Percentiles rank a stretch among this genome's conserved stretches.
Conservation (phyloP, 192 early-diverging fungal genomes). For the Phycomyces blakesleeanus region DNA sequence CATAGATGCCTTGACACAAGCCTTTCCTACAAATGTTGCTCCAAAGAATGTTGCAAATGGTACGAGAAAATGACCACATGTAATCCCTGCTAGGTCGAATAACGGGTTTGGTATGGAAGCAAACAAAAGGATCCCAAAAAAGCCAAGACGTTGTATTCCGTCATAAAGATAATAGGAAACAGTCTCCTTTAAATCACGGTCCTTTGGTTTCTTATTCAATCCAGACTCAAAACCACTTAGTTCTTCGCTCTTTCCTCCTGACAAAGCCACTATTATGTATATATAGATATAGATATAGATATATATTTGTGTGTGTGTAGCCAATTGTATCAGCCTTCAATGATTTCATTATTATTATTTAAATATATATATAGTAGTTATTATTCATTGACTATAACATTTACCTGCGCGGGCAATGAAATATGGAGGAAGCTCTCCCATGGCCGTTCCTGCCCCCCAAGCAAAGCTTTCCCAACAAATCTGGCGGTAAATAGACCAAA, state of each 20-base stretch:
- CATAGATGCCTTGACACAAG: constrained; percentile 80
- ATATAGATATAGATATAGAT: not conserved
- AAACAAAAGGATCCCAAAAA: constrained; percentile 86
- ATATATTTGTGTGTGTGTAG: not conserved
- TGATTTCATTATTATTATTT: not conserved
- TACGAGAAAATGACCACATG: constrained; percentile 87
- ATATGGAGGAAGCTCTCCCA: constrained; percentile 94
- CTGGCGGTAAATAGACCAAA: constrained; percentile 64
- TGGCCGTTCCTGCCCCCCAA: constrained; percentile 90
- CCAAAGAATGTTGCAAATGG: constrained; percentile 95
- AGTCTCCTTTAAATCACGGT: constrained; percentile 64
- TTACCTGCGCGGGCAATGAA: constrained; percentile 87
- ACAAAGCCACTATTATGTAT: constrained; percentile 42
- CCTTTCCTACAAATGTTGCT: constrained; percentile 92
- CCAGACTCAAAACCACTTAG: constrained; percentile 39
- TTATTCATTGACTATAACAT: too few species aligned
- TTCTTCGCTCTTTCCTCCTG: constrained; percentile 50
- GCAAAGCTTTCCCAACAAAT: constrained; percentile 79
- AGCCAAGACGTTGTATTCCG: constrained; percentile 75
- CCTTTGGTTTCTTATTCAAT: constrained; percentile 43
- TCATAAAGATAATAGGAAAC: constrained; percentile 64
- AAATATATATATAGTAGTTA: too few species aligned
- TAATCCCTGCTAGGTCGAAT: constrained; percentile 95
- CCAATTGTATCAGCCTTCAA: not conserved
- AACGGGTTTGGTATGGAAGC: constrained; percentile 97